These are phyloP conservation scores for Aristolochia californica DNA, from an alignment of 164 flowering plant species.

Conservation along the genomic window DNA sequence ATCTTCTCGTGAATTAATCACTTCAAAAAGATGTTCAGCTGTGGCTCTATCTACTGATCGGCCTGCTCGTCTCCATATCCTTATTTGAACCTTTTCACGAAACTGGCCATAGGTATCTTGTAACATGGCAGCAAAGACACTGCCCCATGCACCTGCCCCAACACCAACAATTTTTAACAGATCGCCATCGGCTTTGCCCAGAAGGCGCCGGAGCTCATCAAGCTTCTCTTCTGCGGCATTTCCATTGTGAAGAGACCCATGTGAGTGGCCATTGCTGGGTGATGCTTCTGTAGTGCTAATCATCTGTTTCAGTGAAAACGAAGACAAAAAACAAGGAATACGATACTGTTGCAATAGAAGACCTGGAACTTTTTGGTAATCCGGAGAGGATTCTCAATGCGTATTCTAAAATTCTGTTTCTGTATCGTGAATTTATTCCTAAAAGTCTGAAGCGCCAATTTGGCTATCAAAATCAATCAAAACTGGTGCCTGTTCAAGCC, in stretches of 20 bases:
- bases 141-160: conserved; percentile 96
- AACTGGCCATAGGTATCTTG: conserved; percentile 77
- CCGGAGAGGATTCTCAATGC: too few species aligned
- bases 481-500: too few species aligned
- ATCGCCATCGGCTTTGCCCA: conserved; percentile 76
- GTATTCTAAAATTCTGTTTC: neutral
- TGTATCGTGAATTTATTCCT: conserved; percentile 1
- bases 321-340: neutral
- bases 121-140: conserved; percentile 77
- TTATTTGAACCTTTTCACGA: conserved; percentile 58
- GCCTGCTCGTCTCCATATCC: conserved; percentile 87
- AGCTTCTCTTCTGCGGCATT: conserved; percentile 39
- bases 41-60: conserved; percentile 63
- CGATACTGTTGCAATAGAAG: neutral
- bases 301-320: conserved; percentile 23
- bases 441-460: neutral
- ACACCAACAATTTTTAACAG: conserved; percentile 68
- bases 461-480: too few species aligned
- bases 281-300: conserved; percentile 23
- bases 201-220: conserved; percentile 57
- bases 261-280: conserved; percentile 14
- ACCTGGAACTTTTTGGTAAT: neutral
- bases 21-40: conserved; percentile 81
- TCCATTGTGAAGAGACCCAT: conserved; percentile 28
- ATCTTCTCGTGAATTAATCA: conserved; percentile 89